Base-by-base conservation (phyloP, 106 monocot genomes). In the Xerophyta viscosa region DNA sequence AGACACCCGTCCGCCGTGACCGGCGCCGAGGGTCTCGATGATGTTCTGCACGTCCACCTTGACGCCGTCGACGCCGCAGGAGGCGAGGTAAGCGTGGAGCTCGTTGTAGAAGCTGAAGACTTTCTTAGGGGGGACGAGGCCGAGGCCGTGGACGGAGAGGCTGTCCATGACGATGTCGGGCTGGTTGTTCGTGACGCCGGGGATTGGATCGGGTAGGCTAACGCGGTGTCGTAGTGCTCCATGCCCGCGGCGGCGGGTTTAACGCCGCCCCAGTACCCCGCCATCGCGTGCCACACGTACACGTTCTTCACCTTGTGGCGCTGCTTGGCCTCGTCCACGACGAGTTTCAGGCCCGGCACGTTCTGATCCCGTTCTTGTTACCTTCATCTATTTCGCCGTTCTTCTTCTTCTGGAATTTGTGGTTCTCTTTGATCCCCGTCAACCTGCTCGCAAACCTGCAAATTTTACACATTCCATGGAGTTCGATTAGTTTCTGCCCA, bases 11-110 rank as follows among this genome's bases (percentile, higher is more conserved):
- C 84, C 84, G 2, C 84, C 84, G 49, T 79, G 75, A 17, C 84
- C 84, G 0, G 75, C 71, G 8, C 84, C 84, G 9, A 79, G 65
- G 15, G 84, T 84, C 52, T 84, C 79, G 24, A 84, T 70, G 60
- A 84, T 84, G 79, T 84, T 84, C 71, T 84, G 84, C 28, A 72
- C 79, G 43, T 79, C 84, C 12, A 84, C 84, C 56, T 84, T 84
- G 28, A 84, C 84, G 39, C 84, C 79, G 27, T 84, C 84, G 6
- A 84, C 66, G 25, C 84, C 84, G 21, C 75, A 75, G 4, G 75
- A 68, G 18, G 84, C 59, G n/a, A 84, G 75, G 61, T 84, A 84
- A 2, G 79, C 10, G 68, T 84, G 79, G 23, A 84, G 71, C 71
- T 79, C 79, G 50, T 72, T 47, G 79, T 75, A 84, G 63, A 84